Base-by-base conservation (phyloP, 306 rosid genomes). In the Cotoneaster glaucophyllus region DNA sequence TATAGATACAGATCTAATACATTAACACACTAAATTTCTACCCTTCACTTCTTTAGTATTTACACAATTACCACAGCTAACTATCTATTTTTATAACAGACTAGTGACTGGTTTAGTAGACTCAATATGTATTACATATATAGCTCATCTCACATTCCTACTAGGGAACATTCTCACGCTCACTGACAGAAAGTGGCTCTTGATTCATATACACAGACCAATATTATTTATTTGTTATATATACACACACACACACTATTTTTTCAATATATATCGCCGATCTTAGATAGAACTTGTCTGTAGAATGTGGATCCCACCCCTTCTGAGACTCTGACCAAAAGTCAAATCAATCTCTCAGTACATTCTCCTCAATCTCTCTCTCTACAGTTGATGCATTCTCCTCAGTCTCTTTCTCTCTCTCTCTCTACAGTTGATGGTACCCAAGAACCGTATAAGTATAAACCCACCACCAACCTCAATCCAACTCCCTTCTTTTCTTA, bases 111-210 rank as follows among this genome's bases (percentile, higher is more conserved):
- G n/a, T n/a, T n/a, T n/a, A n/a, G n/a, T n/a, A n/a, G n/a, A n/a
- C n/a, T n/a, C n/a, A n/a, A n/a, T n/a, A n/a, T n/a, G 7, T 45
- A 4, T 14, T 31, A 10, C 19, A 3, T 7, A 48, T 37, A 2
- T 2, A 11, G 29, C 26, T n/a, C 56, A 53, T 56, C 25, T 82
- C 73, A 52, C 26, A 68, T 73, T 63, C 21, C 32, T 15, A 39
- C 13, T 17, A 34, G 73, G 83, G 79, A 85, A 83, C 91, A 88
- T 89, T 89, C 91, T 83, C 95, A 92, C 89, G 90, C 96, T 83
- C 75, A 68, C 92, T 93, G 93, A 90, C 94, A 89, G 74, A 89
- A 69, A 79, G 71, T 76, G 88, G 84, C 88, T 82, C 85, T 84
- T 77, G 90, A 91, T 89, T 88, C 89, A 85, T 85, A 74, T 74